phyloP scores from a whole-genome alignment of 2,329 filamentous ascomycete species.

The Akanthomyces lecanii region DNA sequence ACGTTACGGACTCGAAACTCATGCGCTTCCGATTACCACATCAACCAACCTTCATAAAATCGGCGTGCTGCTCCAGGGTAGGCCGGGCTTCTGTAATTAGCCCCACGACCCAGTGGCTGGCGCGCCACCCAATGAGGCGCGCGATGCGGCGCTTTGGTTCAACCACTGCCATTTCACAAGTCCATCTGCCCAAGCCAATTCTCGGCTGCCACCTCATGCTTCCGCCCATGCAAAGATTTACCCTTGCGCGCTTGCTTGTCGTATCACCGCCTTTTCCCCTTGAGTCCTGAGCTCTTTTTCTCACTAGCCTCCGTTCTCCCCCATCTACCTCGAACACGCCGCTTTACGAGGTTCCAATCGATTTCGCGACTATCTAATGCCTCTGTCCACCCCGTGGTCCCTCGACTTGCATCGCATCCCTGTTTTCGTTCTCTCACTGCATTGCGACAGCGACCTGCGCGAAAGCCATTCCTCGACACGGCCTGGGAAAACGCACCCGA shows the following conservation, averaged over 20 bases:
- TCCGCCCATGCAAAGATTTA: conserved; percentile 3
- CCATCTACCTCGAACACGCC: not conserved
- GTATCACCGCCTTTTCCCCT: not conserved
- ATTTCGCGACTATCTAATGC: not conserved
- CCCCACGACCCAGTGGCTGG: not conserved
- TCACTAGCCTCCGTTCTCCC: not conserved
- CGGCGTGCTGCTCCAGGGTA: conserved; percentile 9
- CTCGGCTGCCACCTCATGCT: not conserved
- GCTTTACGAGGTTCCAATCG: not conserved
- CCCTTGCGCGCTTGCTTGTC: not conserved
- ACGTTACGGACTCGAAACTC: not conserved
- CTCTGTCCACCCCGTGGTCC: not conserved
- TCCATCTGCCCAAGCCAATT: not conserved
- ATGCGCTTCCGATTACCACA: not conserved
- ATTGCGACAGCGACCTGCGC: not conserved
- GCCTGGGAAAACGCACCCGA: not conserved
- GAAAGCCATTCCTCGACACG: not conserved
- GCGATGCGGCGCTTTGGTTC: not conserved
- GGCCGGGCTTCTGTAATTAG: not conserved
- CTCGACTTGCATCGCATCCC: not conserved
- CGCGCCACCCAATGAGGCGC: conserved; percentile 11
- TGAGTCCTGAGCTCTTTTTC: not conserved
- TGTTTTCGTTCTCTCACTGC: not conserved
- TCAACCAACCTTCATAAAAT: conserved; percentile 16
- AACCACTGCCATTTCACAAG: not conserved